Conservation (phyloP, 768 basidiomycete species). For the Daedaleopsis sinensis region DNA sequence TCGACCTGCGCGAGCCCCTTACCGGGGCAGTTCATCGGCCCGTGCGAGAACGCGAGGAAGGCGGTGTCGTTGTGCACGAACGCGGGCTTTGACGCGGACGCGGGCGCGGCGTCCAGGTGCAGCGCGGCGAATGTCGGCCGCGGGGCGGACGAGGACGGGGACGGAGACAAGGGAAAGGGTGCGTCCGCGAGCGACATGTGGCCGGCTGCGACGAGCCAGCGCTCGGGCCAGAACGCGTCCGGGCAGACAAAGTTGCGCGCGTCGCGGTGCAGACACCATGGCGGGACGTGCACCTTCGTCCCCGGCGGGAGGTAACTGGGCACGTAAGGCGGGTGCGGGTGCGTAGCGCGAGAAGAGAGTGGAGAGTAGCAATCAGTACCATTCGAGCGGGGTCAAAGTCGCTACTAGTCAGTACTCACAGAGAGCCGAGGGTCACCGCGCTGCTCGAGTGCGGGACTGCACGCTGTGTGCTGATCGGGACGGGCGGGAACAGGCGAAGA, state of each 20-base stretch:
- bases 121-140: too few species aligned
- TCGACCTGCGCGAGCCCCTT: constrained; percentile 45
- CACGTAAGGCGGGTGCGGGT: too few species aligned
- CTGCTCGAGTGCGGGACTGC: not conserved
- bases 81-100: not conserved
- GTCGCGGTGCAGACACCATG: constrained; percentile 47
- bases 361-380: constrained; percentile 31
- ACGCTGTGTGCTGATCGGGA: not conserved
- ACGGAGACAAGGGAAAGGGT: not conserved
- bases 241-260: constrained; percentile 46
- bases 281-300: constrained; percentile 35
- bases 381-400: too few species aligned
- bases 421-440: not conserved
- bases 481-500: not conserved
- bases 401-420: too few species aligned
- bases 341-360: too few species aligned
- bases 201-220: constrained; percentile 37
- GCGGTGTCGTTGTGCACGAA: constrained; percentile 31
- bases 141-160: too few species aligned
- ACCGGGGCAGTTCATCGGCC: constrained; percentile 54
- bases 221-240: constrained; percentile 45
- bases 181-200: not conserved
- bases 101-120: too few species aligned
- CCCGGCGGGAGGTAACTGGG: constrained; percentile 42
- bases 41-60: constrained; percentile 48